Conservation (phyloP, 2,329 filamentous ascomycete species). For the Cladosporium sp. region DNA sequence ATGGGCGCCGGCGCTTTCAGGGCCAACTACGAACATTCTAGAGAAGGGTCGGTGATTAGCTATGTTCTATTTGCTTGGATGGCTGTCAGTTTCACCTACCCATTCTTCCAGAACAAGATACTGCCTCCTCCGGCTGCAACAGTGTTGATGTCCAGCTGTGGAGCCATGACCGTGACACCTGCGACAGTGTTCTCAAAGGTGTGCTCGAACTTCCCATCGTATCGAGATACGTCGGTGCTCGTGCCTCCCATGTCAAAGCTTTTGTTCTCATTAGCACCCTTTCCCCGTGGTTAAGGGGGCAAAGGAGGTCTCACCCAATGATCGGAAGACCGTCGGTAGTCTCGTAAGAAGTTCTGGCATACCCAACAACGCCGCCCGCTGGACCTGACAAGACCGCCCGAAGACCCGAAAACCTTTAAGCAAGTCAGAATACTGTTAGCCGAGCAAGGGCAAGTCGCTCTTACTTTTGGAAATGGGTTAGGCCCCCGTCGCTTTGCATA, state of each 20-base stretch:
- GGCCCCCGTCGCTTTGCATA: constrained; percentile 77
- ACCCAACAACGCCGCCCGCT: constrained; percentile 80
- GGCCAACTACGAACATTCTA: constrained; percentile 17
- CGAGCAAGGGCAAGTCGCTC: background rate
- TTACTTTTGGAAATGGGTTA: constrained; percentile 59
- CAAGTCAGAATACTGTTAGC: no score
- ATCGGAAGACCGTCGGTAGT: constrained; percentile 69
- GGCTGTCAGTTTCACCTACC: no score
- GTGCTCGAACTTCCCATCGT: constrained; percentile 16
- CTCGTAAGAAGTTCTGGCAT: constrained; percentile 81
- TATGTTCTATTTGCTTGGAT: no score
- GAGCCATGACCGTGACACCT: constrained; percentile 15
- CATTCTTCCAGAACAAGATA: constrained; percentile 17
- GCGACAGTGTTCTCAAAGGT: constrained; percentile 18
- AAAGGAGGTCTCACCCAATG: constrained; percentile 66
- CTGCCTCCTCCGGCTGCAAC: constrained; percentile 19
- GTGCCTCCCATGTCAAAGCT: constrained; percentile 20
- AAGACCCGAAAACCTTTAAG: constrained; percentile 66
- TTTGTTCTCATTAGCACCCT: background rate
- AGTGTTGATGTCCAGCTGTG: constrained; percentile 22
- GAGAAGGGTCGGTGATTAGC: no score
- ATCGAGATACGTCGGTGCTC: constrained; percentile 17
- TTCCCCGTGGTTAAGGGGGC: no score
- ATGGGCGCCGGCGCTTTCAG: constrained; percentile 22
- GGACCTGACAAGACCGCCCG: constrained; percentile 78